These are phyloP conservation scores for Dothistroma pini DNA, from an alignment of 2,329 filamentous ascomycete species.

Conservation along the genomic window DNA sequence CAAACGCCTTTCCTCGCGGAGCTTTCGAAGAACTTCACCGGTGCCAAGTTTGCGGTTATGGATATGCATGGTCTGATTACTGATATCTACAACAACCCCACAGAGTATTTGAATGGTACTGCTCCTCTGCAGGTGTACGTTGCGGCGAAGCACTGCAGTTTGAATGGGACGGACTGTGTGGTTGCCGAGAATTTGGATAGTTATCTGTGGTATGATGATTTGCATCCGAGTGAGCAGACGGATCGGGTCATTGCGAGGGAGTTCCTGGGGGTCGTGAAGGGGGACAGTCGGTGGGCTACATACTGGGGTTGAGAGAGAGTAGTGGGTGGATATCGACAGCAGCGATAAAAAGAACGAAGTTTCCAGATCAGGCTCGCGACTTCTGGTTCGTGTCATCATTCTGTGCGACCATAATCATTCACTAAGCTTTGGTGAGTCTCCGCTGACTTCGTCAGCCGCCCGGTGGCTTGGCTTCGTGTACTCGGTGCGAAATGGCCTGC, in stretches of 20 bases:
- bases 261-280: slow-evolving; percentile 54
- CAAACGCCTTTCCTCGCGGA: slow-evolving; percentile 47
- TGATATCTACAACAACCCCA: slow-evolving; percentile 62
- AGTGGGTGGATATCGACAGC: no score
- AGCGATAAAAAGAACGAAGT: background rate
- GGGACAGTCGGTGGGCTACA: slow-evolving; percentile 45
- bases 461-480: no score
- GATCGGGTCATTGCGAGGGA: slow-evolving; percentile 55
- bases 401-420: background rate
- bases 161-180: slow-evolving; percentile 40
- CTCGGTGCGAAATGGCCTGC: no score
- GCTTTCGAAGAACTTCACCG: slow-evolving; percentile 45
- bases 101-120: slow-evolving; percentile 58
- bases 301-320: slow-evolving; percentile 35
- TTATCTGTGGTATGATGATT: slow-evolving; percentile 69
- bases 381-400: background rate
- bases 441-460: background rate
- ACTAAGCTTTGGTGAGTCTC: background rate
- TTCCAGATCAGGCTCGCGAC: background rate
- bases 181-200: slow-evolving; percentile 50
- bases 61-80: slow-evolving; percentile 63
- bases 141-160: slow-evolving; percentile 54
- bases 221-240: slow-evolving; percentile 67
- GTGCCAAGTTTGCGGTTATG: slow-evolving; percentile 61
- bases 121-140: slow-evolving; percentile 61